Conservation (phyloP, 2,329 filamentous ascomycete genomes). For the Rasamsonia emersonii region DNA sequence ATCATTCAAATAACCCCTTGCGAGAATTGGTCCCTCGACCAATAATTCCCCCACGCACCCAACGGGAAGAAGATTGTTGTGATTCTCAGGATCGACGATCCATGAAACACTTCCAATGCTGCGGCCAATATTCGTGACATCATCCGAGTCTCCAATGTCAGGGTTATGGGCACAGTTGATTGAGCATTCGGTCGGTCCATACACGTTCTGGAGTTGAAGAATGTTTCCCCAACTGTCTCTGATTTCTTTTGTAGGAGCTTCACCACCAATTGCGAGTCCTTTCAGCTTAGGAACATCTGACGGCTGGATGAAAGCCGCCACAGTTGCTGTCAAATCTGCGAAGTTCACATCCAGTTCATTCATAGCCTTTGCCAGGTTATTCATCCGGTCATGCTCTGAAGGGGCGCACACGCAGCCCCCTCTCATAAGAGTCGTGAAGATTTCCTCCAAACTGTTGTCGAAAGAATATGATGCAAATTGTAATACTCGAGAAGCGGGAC, state of each 20-base stretch:
- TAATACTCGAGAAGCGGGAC: conserved; percentile 19
- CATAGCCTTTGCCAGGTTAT: conserved; percentile 39
- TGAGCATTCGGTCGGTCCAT: conserved; percentile 21
- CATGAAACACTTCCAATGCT: conserved; percentile 11
- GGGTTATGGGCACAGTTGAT: conserved; percentile 7
- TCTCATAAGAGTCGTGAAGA: conserved; percentile 28
- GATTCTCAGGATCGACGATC: conserved; percentile 16
- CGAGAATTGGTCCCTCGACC: conserved; percentile 31
- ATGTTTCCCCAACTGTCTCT: conserved; percentile 22
- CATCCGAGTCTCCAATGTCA: conserved; percentile 2
- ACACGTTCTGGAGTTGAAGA: conserved; percentile 24
- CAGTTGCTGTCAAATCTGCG: conserved; percentile 48
- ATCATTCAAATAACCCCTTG: conserved; percentile 25
- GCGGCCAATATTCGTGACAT: conserved; percentile 10
- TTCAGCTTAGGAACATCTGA: conserved; percentile 29
- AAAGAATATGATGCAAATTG: conserved; percentile 40
- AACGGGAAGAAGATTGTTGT: conserved; percentile 18
- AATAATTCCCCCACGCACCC: conserved; percentile 35
- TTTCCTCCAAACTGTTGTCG: conserved; percentile 36
- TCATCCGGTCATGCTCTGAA: conserved; percentile 33
- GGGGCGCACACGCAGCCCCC: conserved; percentile 51
- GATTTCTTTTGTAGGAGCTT: conserved; percentile 21
- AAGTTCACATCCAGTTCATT: conserved; percentile 40
- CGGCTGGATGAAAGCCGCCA: conserved; percentile 36
- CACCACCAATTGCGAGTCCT: conserved; percentile 27